phyloP scores from a whole-genome alignment of 2,329 filamentous ascomycete species.

The Rutstroemia sp. region DNA sequence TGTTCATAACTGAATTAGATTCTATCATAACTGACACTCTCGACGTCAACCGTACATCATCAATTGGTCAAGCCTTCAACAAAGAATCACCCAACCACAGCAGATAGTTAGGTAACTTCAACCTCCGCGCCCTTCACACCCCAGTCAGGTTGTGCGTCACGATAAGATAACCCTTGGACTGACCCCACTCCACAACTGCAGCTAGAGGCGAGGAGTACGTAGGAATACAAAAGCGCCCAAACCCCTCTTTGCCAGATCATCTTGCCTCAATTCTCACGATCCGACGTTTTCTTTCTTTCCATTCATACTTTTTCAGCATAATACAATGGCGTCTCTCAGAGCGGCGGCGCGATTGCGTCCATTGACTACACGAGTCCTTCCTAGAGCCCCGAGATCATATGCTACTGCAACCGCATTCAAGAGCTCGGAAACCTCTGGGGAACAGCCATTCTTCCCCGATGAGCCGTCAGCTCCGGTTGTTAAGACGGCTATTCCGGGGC shows the following conservation, averaged over 20 bases:
- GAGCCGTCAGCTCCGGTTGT: slow-evolving; percentile 27
- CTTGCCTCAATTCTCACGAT: background rate
- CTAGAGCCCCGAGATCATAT: slow-evolving; percentile 16
- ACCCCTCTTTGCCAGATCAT: background rate
- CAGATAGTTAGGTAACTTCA: background rate
- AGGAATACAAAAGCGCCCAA: background rate
- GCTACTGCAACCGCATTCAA: slow-evolving; percentile 11
- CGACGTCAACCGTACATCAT: background rate
- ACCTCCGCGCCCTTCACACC: background rate
- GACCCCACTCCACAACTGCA: background rate
- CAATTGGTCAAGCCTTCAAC: background rate
- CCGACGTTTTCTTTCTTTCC: background rate
- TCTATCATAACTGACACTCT: too few species aligned
- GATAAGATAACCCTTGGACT: background rate
- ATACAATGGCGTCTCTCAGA: slow-evolving; percentile 27
- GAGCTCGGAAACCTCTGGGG: background rate
- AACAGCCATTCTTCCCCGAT: slow-evolving; percentile 26
- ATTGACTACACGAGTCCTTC: slow-evolving; percentile 14
- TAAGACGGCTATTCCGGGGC: slow-evolving; percentile 34
- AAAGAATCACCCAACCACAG: background rate
- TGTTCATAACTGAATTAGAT: too few species aligned
- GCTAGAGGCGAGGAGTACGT: background rate
- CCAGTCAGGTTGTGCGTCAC: background rate
- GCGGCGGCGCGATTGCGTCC: slow-evolving; percentile 26
- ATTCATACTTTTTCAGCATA: background rate